A percentile compares a stretch with the other conserved stretches of the same genome.
Conservation (phyloP, 148 eudicot genomes). For the Polygonum maritimum region DNA sequence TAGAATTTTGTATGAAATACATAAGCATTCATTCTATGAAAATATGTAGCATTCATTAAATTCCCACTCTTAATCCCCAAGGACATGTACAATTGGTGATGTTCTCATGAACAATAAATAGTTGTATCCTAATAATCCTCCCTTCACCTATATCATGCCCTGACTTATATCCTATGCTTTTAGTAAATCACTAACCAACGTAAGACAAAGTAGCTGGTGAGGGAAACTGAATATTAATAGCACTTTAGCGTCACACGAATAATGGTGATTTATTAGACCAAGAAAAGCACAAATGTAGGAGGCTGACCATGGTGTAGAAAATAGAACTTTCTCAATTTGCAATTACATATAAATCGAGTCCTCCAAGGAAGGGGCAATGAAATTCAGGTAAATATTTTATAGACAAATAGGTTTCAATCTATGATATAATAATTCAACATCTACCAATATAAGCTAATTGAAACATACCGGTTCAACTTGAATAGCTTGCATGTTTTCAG, state of each 20-base stretch:
- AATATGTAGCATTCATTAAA: no score
- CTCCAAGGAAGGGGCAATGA: neutral
- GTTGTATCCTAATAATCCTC: no score
- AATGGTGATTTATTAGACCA: neutral
- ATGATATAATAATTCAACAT: neutral
- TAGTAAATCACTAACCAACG: neutral
- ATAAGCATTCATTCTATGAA: no score
- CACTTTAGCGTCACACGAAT: neutral
- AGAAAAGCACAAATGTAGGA: neutral
- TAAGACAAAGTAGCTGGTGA: neutral
- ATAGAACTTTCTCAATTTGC: neutral
- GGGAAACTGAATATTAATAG: neutral
- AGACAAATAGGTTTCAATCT: neutral
- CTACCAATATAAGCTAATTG: slow-evolving; percentile 1
- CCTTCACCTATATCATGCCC: neutral
- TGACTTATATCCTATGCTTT: neutral
- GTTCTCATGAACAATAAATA: no score
- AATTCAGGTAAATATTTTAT: neutral
- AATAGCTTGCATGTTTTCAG: slow-evolving; percentile 91
- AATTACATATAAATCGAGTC: neutral
- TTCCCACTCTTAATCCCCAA: no score
- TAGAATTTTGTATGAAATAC: no score
- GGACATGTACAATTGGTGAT: no score
- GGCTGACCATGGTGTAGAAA: neutral
- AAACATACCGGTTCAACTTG: slow-evolving; percentile 75